Percentiles rank a stretch among this genome's conserved stretches.
Evolutionary conservation across 2,329 filamentous ascomycete species (phyloP).

Genomic region (Monilinia laxa): DNA sequence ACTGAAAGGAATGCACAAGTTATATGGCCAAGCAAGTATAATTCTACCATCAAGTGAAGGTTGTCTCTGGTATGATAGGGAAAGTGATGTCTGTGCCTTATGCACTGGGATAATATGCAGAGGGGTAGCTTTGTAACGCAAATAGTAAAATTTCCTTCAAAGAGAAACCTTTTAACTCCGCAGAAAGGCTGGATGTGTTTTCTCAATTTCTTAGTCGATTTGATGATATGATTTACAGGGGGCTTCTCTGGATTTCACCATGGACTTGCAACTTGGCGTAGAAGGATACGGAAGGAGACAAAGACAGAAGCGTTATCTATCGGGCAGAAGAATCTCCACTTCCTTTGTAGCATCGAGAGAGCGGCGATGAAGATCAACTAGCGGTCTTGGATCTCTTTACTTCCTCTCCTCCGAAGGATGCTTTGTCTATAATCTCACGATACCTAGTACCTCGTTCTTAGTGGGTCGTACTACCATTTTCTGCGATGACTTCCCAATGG

Average conservation of each 20-base stretch:
- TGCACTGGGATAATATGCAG: not conserved
- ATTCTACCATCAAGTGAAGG: not conserved
- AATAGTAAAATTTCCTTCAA: not conserved
- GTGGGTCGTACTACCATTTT: not conserved
- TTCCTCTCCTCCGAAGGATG: not conserved
- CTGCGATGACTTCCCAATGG: not conserved
- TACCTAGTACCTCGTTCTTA: not conserved
- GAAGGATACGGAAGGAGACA: not conserved
- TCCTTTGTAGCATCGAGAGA: not conserved
- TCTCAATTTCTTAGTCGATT: not conserved
- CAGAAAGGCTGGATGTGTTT: not conserved
- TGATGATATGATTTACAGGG: not conserved
- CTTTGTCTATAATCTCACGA: not conserved
- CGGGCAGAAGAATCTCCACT: not conserved
- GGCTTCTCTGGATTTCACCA: not conserved
- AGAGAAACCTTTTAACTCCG: not conserved
- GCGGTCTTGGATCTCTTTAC: not conserved
- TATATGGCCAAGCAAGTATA: not conserved
- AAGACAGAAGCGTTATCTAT: not conserved
- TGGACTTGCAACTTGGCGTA: not conserved
- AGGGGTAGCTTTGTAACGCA: not conserved
- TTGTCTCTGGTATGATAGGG: not conserved
- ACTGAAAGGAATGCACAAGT: not conserved
- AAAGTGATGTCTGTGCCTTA: not conserved
- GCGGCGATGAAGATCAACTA: constrained; percentile 2